Conservation (phyloP, 23 red algal species). For the Chondrus crispus region DNA sequence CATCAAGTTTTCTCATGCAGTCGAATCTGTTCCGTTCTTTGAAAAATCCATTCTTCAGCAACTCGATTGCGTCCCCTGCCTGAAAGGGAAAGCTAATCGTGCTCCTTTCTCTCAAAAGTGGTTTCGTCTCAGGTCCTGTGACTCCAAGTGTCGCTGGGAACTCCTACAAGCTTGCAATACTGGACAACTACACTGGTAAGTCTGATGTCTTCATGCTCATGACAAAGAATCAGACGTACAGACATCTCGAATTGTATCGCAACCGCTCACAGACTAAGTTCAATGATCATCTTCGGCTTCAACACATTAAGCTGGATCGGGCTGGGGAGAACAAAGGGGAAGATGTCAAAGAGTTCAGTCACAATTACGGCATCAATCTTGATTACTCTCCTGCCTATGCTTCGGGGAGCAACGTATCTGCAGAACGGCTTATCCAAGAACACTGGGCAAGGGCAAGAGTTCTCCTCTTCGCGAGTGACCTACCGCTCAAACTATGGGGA, state of each 20-base stretch:
- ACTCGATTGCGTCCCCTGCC: slow-evolving; percentile 23
- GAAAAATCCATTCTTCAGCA: not conserved
- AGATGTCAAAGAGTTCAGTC: not conserved
- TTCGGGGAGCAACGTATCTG: not conserved
- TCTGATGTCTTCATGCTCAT: not conserved
- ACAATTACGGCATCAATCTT: not conserved
- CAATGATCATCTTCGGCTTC: too few relatives aligned
- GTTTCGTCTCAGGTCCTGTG: not conserved
- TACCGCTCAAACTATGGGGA: not conserved
- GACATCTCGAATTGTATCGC: too few relatives aligned
- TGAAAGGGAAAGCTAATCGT: not conserved
- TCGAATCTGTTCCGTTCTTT: slow-evolving; percentile 6
- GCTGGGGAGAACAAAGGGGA: not conserved
- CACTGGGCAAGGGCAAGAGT: not conserved
- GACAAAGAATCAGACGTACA: not conserved
- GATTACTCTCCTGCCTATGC: not conserved
- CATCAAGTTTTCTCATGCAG: not conserved
- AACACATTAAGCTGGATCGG: not conserved
- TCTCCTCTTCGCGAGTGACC: not conserved
- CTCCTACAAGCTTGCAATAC: not conserved
- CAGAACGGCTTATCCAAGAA: not conserved
- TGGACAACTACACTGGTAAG: not conserved
- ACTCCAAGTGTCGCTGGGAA: not conserved
- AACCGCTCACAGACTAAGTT: too few relatives aligned
- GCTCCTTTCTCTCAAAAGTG: not conserved